Evolutionary conservation across 306 rosid species (phyloP).

Genomic region (Citrullus amarus): DNA sequence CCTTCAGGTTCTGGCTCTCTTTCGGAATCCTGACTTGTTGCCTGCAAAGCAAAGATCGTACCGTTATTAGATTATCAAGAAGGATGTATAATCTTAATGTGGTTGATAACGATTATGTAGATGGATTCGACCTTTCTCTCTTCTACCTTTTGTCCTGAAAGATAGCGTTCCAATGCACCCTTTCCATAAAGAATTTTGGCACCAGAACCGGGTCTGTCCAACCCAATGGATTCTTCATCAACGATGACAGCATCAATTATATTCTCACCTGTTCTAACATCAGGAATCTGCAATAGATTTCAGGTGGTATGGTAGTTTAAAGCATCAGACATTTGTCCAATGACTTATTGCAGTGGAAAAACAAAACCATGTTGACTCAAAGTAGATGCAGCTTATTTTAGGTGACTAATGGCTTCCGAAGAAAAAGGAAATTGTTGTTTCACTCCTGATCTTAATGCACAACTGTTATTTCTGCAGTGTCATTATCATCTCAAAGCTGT

Average conservation of each 20-base stretch:
- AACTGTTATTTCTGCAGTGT: neutral
- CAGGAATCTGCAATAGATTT: constrained; percentile 61
- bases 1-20: constrained; percentile 43
- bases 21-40: constrained; percentile 20
- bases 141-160: constrained; percentile 32
- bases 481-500: neutral
- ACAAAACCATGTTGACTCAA: neutral
- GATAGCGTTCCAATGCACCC: constrained; percentile 61
- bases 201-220: constrained; percentile 30
- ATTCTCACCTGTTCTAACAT: constrained; percentile 51
- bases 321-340: neutral
- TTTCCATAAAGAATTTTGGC: constrained; percentile 79
- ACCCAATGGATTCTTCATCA: constrained; percentile 74
- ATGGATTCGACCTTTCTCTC: constrained; percentile 28
- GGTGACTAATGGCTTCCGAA: neutral
- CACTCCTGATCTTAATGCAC: neutral
- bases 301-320: neutral
- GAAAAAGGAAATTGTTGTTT: neutral
- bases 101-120: neutral
- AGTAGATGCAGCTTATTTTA: neutral
- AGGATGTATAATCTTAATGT: neutral
- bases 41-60: constrained; percentile 12
- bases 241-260: constrained; percentile 72
- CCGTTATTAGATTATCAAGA: neutral
- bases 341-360: neutral